phyloP scores from a whole-genome alignment of 352 stramenopile genomes.

The Pseudoperonospora humuli region DNA sequence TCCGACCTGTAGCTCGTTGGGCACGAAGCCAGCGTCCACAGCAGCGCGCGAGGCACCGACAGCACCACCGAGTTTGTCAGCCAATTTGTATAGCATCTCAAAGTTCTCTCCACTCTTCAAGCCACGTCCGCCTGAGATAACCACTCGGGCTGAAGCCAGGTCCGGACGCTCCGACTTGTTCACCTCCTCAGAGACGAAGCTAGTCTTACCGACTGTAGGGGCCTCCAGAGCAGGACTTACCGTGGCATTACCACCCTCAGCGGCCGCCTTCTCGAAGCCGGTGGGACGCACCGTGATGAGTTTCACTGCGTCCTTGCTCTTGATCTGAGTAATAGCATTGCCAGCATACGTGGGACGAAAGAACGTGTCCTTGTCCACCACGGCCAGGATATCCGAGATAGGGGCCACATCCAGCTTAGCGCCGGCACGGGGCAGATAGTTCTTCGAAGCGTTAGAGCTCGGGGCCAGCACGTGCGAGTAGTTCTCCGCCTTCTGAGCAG shows the following conservation, averaged over 20 bases:
- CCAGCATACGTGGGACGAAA: slow-evolving; percentile 81
- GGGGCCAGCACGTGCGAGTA: slow-evolving; percentile 93
- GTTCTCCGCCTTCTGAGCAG: slow-evolving; percentile 47
- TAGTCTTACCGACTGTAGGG: slow-evolving; percentile 53
- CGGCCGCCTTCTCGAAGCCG: slow-evolving; percentile 94
- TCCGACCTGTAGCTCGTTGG: slow-evolving; percentile 98
- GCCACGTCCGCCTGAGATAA: slow-evolving; percentile 94
- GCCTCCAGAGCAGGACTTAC: slow-evolving; percentile 61
- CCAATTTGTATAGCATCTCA: slow-evolving; percentile 94
- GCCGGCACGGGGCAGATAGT: slow-evolving; percentile 93
- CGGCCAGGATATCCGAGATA: slow-evolving; percentile 94
- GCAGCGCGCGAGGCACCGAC: slow-evolving; percentile 96
- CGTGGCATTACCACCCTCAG: slow-evolving; percentile 58
- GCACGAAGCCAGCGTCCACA: slow-evolving; percentile 97
- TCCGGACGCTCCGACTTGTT: slow-evolving; percentile 95
- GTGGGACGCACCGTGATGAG: slow-evolving; percentile 95
- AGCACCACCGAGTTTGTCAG: slow-evolving; percentile 95
- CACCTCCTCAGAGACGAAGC: slow-evolving; percentile 91
- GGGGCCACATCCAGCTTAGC: slow-evolving; percentile 92
- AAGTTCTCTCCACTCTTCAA: slow-evolving; percentile 99
- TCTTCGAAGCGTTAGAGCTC: slow-evolving; percentile 94
- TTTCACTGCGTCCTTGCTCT: slow-evolving; percentile 88
- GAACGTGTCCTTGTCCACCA: slow-evolving; percentile 93
- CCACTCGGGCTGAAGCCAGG: slow-evolving; percentile 88
- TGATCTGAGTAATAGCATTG: slow-evolving; percentile 86